Conservation (phyloP, 305 asterid genomes). For the Lippia alba region DNA sequence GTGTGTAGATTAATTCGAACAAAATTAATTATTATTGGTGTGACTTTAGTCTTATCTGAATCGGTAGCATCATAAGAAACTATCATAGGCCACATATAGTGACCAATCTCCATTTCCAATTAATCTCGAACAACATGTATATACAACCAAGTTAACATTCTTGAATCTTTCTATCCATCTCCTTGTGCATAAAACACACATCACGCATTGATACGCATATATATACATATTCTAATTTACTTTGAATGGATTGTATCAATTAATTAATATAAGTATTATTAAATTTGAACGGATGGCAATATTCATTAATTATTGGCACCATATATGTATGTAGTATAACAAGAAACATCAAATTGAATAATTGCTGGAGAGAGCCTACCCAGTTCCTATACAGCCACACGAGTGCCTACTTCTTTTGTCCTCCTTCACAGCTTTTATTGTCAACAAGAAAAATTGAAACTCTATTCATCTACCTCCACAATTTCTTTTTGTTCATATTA, state of each 20-base stretch:
- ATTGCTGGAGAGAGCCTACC: background rate
- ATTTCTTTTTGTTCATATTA: background rate
- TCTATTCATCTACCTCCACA: background rate
- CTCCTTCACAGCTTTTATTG: constrained; percentile 1
- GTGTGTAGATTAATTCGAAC: too few species aligned
- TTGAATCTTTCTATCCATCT: constrained; percentile 1
- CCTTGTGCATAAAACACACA: background rate
- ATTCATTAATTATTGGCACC: background rate
- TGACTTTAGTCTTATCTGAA: too few species aligned
- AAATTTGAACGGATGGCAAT: background rate
- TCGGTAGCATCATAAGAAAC: too few species aligned
- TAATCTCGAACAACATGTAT: too few species aligned
- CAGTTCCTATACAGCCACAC: constrained; percentile 20
- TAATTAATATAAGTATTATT: too few species aligned
- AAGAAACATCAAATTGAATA: background rate
- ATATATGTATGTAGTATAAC: background rate
- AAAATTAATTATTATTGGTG: too few species aligned
- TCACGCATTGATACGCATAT: too few species aligned
- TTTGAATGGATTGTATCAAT: too few species aligned
- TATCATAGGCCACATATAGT: too few species aligned
- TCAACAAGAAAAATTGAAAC: background rate
- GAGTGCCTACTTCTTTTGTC: constrained; percentile 1
- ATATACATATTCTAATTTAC: background rate
- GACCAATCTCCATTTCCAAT: too few species aligned
- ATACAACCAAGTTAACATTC: too few species aligned